These are phyloP conservation scores for Medicago arabica DNA, from an alignment of 306 rosid genomes.

Conservation along the genomic window DNA sequence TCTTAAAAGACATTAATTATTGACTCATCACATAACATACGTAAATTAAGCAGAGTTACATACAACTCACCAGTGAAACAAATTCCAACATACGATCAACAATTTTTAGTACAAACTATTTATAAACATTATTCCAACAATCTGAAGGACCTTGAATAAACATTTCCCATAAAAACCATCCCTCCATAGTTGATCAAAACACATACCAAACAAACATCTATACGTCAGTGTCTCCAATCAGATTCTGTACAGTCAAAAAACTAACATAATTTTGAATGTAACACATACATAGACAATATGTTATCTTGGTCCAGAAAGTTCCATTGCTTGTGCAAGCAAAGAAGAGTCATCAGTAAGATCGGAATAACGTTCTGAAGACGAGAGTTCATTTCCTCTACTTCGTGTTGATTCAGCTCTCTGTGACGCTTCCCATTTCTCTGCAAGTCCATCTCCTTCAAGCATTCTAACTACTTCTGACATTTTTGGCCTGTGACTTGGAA, in stretches of 20 bases:
- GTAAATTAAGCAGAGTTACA: neutral
- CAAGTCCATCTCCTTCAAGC: constrained; percentile 66
- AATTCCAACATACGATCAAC: constrained; percentile 40
- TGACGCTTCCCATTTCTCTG: constrained; percentile 62
- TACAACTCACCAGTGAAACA: neutral
- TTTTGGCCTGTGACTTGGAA: constrained; percentile 57
- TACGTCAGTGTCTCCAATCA: constrained; percentile 46
- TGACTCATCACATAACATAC: no score
- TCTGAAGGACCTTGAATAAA: constrained; percentile 40
- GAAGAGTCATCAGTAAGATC: constrained; percentile 98
- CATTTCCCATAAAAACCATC: constrained; percentile 35
- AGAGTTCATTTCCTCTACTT: constrained; percentile 76
- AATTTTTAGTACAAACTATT: constrained; percentile 44
- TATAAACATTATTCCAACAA: constrained; percentile 50
- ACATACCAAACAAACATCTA: constrained; percentile 46
- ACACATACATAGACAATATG: neutral
- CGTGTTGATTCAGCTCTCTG: constrained; percentile 67
- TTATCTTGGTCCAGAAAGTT: constrained; percentile 98
- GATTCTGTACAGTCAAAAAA: constrained; percentile 58
- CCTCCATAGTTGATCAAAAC: constrained; percentile 29
- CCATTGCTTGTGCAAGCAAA: constrained; percentile 96
- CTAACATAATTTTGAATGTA: neutral
- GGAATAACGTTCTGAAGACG: constrained; percentile 84
- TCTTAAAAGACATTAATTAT: no score
- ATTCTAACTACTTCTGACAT: constrained; percentile 61